Base-by-base conservation (phyloP, 2,329 filamentous ascomycete species). In the Lachnellula cervina region DNA sequence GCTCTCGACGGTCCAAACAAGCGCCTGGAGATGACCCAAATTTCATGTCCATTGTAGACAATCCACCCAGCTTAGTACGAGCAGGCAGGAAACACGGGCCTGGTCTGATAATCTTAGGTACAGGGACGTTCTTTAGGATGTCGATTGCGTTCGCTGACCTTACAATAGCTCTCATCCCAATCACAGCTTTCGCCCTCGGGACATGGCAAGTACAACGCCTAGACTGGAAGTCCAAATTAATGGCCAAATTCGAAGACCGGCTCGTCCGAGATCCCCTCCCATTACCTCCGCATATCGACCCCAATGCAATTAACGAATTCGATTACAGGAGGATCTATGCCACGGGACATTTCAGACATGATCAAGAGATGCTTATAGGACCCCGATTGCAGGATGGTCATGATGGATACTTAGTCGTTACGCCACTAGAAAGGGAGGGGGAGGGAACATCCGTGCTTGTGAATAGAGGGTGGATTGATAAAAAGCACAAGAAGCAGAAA, bases 181-280 rank as follows among this genome's bases (percentile, higher is more conserved):
- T 96, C 58, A 97, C 92, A 1, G 90, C 94, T 11, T 96, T 99
- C 72, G 77, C 79, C 53, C 84, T 99, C 16, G 94, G 94, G 32
- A 90, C 90, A 61, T 99, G 94, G 94, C 94, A 99, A 71, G 89
- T 99, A 52, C 84, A 96, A 71, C 88, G 94, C 11, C 82, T 99
- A 1, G 84, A 86, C 56, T 96, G 93, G 92, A 99, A 99, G 72
- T 91, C 90, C 4, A 88, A 96, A 46, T 79, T 99, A 13, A 86
- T 99, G 59, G 90, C 93, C 57, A 90, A 87, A 64, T 90, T 89
- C 72, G 94, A 97, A 74, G 92, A 99, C 76, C 88, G 93, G 5
- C 81, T 99, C 37, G 81, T 96, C 42, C 89, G 89, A 55, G 81
- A 87, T 17, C 94, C 94, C 0, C 77, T 99, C 0, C 93, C 93